phyloP scores from a whole-genome alignment of 2,329 filamentous ascomycete genomes.

The Tolypocladium endophyticum region DNA sequence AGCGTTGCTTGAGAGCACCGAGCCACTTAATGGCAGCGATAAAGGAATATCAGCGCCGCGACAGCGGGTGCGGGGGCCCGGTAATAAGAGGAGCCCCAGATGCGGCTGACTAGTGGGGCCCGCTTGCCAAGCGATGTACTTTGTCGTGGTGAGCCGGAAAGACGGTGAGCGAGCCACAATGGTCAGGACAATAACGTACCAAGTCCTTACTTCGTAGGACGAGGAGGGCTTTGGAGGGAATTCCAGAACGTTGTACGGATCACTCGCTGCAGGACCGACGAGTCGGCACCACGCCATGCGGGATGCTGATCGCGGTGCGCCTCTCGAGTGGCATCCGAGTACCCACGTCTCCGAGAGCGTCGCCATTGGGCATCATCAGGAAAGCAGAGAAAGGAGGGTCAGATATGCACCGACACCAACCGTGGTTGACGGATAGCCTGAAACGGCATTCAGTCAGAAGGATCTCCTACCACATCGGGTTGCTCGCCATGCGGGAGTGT shows the following conservation, averaged over 20 bases:
- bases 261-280: not conserved
- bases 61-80: not conserved
- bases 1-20: not conserved
- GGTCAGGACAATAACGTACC: not conserved
- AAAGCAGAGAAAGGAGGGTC: not conserved
- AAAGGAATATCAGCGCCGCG: not conserved
- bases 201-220: not conserved
- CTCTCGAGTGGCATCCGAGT: not conserved
- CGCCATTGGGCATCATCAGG: not conserved
- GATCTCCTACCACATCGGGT: not conserved
- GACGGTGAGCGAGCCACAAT: not conserved
- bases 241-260: not conserved
- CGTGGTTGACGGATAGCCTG: not conserved
- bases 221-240: not conserved
- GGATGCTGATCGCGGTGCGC: not conserved
- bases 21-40: not conserved
- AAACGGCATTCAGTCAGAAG: not conserved
- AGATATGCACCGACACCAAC: not conserved
- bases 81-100: not conserved
- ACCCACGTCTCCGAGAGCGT: not conserved
- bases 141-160: not conserved
- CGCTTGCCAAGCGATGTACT: not conserved
- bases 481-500: not conserved
- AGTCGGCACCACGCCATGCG: not conserved
- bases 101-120: not conserved